Evolutionary conservation across 345 rosid genomes (phyloP).

Genomic region (Nephelium lappaceum): DNA sequence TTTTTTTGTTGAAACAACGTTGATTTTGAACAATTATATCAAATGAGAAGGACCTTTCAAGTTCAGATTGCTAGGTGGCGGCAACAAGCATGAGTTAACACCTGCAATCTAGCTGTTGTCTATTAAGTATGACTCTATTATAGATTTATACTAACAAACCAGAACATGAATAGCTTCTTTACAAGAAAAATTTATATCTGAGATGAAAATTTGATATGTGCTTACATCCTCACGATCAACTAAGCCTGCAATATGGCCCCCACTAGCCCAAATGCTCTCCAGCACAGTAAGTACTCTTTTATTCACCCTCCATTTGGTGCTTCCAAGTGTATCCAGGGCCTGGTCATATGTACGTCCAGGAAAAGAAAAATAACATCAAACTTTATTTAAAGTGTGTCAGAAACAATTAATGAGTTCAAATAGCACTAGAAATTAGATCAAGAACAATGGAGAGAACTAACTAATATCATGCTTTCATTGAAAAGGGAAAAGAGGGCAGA

Average conservation of each 20-base stretch:
- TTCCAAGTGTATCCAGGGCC: constrained; percentile 98
- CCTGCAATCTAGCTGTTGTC: constrained; percentile 3
- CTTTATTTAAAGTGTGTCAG: constrained; percentile 6
- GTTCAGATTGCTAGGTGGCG: background rate
- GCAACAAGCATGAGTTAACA: constrained; percentile 2
- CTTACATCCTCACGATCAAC: constrained; percentile 92
- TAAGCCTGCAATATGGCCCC: constrained; percentile 86
- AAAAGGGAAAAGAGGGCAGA: constrained; percentile 1
- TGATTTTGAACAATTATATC: constrained; percentile 4
- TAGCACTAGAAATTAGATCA: constrained; percentile 5
- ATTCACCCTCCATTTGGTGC: constrained; percentile 94
- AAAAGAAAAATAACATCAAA: background rate
- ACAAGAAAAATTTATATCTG: constrained; percentile 5
- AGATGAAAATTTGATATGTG: constrained; percentile 19
- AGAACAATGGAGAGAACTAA: background rate
- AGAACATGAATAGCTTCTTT: constrained; percentile 4
- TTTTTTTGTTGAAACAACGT: background rate
- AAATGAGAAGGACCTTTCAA: constrained; percentile 1
- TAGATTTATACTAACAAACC: constrained; percentile 4
- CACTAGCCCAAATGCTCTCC: constrained; percentile 87
- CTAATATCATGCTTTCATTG: background rate
- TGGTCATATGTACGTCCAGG: constrained; percentile 25
- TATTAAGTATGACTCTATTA: background rate
- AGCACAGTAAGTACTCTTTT: constrained; percentile 68
- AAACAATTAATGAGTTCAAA: constrained; percentile 7